phyloP scores from a whole-genome alignment of 768 basidiomycete species.

The Macrolepiota albuminosa region DNA sequence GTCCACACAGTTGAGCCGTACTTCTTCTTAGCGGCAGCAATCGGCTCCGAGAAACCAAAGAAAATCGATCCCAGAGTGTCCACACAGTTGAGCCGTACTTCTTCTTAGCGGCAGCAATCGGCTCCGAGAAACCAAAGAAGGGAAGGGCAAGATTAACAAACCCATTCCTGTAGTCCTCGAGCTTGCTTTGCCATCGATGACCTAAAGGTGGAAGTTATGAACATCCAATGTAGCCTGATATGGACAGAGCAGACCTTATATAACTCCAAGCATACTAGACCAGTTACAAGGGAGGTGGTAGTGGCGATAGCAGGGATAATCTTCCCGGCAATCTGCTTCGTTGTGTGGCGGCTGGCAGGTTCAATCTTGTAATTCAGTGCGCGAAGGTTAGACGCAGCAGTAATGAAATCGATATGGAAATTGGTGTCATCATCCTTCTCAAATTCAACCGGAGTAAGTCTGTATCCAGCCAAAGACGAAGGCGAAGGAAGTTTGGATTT shows the following conservation, averaged over 20 bases:
- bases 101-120: constrained; percentile 82
- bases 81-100: constrained; percentile 89
- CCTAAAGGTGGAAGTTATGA: constrained; percentile 36
- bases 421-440: constrained; percentile 99
- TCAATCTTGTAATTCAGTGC: constrained; percentile 93
- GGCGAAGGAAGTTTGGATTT: constrained; percentile 77
- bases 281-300: constrained; percentile 93
- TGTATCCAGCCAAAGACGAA: constrained; percentile 92
- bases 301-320: constrained; percentile 99
- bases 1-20: constrained; percentile 92
- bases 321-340: constrained; percentile 98
- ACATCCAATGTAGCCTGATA: not conserved
- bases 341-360: constrained; percentile 82
- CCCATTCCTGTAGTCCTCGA: constrained; percentile 97
- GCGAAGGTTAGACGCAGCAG: constrained; percentile 93
- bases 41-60: constrained; percentile 99
- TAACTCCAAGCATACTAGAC: constrained; percentile 91
- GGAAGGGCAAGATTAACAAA: constrained; percentile 97
- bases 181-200: constrained; percentile 92
- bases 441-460: constrained; percentile 91
- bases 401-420: constrained; percentile 98
- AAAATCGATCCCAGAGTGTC: constrained; percentile 98
- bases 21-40: constrained; percentile 84
- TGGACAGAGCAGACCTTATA: constrained; percentile 66
- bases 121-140: constrained; percentile 99